Base-by-base conservation (phyloP, 148 eudicot species). In the Chenopodium formosanum region DNA sequence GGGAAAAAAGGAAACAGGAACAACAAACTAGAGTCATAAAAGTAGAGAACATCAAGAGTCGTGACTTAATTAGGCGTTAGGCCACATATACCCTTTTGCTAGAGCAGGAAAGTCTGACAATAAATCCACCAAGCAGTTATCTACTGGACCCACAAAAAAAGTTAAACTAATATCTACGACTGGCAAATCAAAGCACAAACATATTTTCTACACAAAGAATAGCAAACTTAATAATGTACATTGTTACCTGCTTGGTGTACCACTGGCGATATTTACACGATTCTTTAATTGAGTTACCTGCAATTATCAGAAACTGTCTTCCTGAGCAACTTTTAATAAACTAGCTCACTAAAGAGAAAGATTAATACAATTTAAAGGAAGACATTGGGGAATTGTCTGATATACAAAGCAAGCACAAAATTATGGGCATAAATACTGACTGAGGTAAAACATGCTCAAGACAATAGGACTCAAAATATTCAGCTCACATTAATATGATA, bases 181-280 rank as follows among this genome's bases (percentile, higher is more conserved):
- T 9, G 9, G 29, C 23, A 71, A 37, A 44, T 20, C 13, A 20
- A 71, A 7, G 29, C 34, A 40, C 14, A 71, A 70, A 7, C 22
- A 71, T 1, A 71, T 37, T 17, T 19, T 14, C 25, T 70, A 16
- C 12, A 62, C 81, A 20, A 34, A 78, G 25, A 46, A 64, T 9
- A 20, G 40, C 70, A 29, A 76, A 75, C 50, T 50, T 78, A 83
- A 31, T 70, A 79, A 52, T 31, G 25, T 37, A 52, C 46, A 65
- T 40, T 75, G 77, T 70, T 70, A 93, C 99, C 99, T 93, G 93
- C 87, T 95, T 70, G 99, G 99, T 7, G 99, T 93, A 63, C 99
- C 99, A 88, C 94, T 83, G 34, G 92, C 97, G 87, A 95, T 85
- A 86, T 95, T 95, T 1, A 93, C 92, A 56, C 92, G 97, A 69